These are phyloP conservation scores for Penicillium freii DNA, from an alignment of 2,329 filamentous ascomycete species.

Conservation along the genomic window DNA sequence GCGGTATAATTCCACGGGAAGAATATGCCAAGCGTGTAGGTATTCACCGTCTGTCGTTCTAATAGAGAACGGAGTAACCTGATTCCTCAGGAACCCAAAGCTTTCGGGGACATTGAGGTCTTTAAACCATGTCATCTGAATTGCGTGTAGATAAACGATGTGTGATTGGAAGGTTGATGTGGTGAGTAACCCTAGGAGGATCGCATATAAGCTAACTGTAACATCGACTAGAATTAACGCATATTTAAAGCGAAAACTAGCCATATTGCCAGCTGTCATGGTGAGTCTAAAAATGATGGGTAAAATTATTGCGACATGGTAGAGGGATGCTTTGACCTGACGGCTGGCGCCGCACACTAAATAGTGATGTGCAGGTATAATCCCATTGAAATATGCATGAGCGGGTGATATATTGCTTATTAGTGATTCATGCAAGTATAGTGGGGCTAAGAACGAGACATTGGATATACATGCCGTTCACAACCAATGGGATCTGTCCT, in stretches of 20 bases:
- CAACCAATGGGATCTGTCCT: too few relatives aligned
- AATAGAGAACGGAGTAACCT: conserved; percentile 51
- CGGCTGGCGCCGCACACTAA: too few relatives aligned
- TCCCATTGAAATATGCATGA: too few relatives aligned
- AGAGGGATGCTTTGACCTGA: too few relatives aligned
- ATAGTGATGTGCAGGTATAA: too few relatives aligned
- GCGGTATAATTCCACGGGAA: conserved; percentile 49
- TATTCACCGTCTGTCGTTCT: conserved; percentile 41
- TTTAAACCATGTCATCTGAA: conserved; percentile 57
- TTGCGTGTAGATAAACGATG: conserved; percentile 56
- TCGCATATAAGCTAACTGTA: conserved; percentile 41
- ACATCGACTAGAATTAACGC: conserved; percentile 10
- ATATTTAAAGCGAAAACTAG: background rate
- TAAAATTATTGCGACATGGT: too few relatives aligned
- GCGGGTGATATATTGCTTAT: too few relatives aligned
- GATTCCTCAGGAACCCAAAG: conserved; percentile 51
- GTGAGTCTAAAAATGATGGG: too few relatives aligned
- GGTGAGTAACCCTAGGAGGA: conserved; percentile 48
- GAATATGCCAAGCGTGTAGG: conserved; percentile 52
- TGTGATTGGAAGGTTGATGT: conserved; percentile 52
- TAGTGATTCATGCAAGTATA: too few relatives aligned
- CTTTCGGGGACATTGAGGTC: conserved; percentile 50
- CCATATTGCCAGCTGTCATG: background rate
- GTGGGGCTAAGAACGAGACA: too few relatives aligned
- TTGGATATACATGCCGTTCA: too few relatives aligned